Conservation (phyloP, 345 rosid genomes). For the Diplotaxis tenuifolia region DNA sequence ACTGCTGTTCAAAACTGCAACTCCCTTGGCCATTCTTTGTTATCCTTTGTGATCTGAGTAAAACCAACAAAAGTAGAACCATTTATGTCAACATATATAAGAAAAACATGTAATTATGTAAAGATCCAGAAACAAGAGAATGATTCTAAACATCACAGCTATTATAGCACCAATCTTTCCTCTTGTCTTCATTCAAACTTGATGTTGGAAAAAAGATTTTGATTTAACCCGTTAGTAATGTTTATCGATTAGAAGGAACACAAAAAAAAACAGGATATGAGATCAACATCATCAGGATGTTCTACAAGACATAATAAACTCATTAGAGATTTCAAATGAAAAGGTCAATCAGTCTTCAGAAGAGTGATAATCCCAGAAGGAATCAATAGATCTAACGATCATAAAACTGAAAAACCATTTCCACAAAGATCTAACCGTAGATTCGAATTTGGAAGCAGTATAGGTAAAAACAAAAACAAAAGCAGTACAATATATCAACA, state of each 20-base stretch:
- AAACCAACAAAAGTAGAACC: neutral
- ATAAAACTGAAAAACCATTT: neutral
- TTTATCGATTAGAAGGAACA: neutral
- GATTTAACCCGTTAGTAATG: neutral
- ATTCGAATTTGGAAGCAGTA: neutral
- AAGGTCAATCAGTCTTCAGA: neutral
- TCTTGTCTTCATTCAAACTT: neutral
- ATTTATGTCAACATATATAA: neutral
- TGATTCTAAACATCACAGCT: neutral
- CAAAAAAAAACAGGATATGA: neutral
- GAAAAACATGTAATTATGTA: too few species aligned
- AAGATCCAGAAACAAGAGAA: neutral
- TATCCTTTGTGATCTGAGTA: constrained; percentile 67
- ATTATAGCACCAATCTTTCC: neutral
- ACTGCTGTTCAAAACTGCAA: constrained; percentile 63
- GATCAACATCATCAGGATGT: neutral
- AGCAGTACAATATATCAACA: too few species aligned
- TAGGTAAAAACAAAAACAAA: too few species aligned
- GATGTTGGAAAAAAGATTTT: neutral
- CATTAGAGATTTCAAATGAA: neutral
- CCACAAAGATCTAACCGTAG: constrained; percentile 4
- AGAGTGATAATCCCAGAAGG: neutral
- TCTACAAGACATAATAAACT: neutral
- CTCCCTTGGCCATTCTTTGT: constrained; percentile 75
- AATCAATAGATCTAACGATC: constrained; percentile 11